Evolutionary conservation across 2,329 filamentous ascomycete genomes (phyloP), one percentile per base, ranked within the genome.

Genomic region (Pestalotiopsis sp.): DNA sequence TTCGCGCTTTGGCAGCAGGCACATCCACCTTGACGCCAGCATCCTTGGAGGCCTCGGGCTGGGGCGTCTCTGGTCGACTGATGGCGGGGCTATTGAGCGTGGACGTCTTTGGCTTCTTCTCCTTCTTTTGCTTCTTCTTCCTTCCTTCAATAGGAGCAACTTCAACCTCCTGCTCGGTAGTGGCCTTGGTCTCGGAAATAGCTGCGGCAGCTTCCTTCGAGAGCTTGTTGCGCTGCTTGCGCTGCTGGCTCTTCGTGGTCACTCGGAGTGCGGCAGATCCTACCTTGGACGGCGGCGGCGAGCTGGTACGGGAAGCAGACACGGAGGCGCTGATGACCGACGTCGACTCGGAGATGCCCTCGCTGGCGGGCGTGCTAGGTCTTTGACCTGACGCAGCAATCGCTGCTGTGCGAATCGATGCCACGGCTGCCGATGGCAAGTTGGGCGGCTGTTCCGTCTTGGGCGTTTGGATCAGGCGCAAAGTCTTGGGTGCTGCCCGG

Each of bases 41-140:
- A 67, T 76, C 71, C 20, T 71, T 74, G 3, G 71, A 61, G 61
- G 77, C 73, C 66, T 78, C 79, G 64, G 70, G 70, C 69, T 64
- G 71, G 36, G 77, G 77, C 4, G 74, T 81, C 72, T 72, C 76
- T 7, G 77, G 77, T 23, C 76, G 72, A 39, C 72, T 78, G 31
- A 72, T 71, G 45, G 70, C 66, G 31, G 72, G 70, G 60, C 72
- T 76, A 23, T 72, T 64, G 39, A 73, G 76, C 74, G 80, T 81
- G 1, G 75, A 69, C 72, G 73, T 76, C 74, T 88, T 91, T 73
- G 91, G 89, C 73, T 75, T 77, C 74, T 88, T 91, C 74, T 92
- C 90, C 80, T 94, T 95, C 84, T 93, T 94, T 77, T 93, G 89
- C 81, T 95, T 96, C 84, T 94, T 95, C 84, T 94, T 94, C 65